Percentiles rank a stretch among this genome's conserved stretches.
phyloP scores from a whole-genome alignment of 176 grass and related monocot genomes.

The Oryza meyeriana region DNA sequence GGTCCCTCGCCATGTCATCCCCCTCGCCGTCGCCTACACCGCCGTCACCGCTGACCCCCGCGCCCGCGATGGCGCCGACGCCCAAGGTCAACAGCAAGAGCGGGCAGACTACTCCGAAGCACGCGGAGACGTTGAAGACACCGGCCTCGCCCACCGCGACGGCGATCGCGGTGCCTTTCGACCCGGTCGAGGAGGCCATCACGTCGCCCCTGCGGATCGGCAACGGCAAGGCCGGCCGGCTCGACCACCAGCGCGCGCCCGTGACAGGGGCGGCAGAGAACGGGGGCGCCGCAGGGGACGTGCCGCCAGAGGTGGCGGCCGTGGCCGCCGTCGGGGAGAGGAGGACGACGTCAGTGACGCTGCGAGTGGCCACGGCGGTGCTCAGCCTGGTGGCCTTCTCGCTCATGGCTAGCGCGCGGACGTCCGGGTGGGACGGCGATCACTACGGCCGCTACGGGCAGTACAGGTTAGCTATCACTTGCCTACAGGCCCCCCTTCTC shows the following conservation, averaged over 20 bases:
- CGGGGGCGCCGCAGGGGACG: background rate
- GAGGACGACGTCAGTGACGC: slow-evolving; percentile 35
- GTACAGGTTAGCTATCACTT: slow-evolving; percentile 51
- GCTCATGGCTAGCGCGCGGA: slow-evolving; percentile 66
- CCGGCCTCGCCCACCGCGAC: background rate
- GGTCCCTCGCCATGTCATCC: slow-evolving; percentile 28
- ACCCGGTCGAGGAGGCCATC: slow-evolving; percentile 16
- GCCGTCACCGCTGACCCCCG: slow-evolving; percentile 31
- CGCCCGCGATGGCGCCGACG: background rate
- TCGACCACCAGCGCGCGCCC: slow-evolving; percentile 12
- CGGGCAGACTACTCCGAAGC: slow-evolving; percentile 33
- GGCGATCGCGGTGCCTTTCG: background rate
- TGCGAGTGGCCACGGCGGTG: slow-evolving; percentile 70
- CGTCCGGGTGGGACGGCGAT: slow-evolving; percentile 85
- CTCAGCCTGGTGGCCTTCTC: slow-evolving; percentile 74
- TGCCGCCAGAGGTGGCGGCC: slow-evolving; percentile 30
- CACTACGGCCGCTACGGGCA: slow-evolving; percentile 60
- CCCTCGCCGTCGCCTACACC: slow-evolving; percentile 26
- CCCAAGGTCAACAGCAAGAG: slow-evolving; percentile 19
- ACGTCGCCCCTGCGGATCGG: slow-evolving; percentile 23
- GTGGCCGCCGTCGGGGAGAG: slow-evolving; percentile 39
- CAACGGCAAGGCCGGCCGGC: background rate
- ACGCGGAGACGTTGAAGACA: slow-evolving; percentile 33
- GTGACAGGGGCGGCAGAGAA: slow-evolving; percentile 17
- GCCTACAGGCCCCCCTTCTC: background rate